A percentile compares a stretch with the other conserved stretches of the same genome.
Evolutionary conservation across 768 basidiomycete genomes (phyloP).

Genomic region (Nevesoporus exiguus): DNA sequence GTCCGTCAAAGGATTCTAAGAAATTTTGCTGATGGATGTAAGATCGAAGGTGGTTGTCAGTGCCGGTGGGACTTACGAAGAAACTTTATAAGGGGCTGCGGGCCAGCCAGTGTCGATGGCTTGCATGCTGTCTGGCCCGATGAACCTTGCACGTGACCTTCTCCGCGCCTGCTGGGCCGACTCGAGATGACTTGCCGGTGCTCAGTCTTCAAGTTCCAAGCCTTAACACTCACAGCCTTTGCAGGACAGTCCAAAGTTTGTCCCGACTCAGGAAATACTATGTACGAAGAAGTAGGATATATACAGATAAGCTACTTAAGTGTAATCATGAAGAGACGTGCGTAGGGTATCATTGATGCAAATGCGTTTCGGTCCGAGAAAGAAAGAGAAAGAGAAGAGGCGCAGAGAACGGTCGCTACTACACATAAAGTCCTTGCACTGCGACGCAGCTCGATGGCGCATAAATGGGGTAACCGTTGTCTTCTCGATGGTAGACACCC

Average conservation of each 20-base stretch:
- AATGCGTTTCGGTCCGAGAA: background rate
- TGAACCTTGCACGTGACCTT: conserved; percentile 12
- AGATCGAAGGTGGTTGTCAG: background rate
- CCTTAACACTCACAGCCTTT: too few species aligned
- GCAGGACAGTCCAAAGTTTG: background rate
- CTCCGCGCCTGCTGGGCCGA: background rate
- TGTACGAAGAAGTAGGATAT: background rate
- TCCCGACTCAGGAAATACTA: background rate
- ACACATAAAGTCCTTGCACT: background rate
- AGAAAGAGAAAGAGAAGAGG: background rate
- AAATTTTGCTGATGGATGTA: background rate
- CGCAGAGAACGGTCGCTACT: background rate
- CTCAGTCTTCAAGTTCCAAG: background rate
- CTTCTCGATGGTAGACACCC: background rate
- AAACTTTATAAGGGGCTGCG: background rate
- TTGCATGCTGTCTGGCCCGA: background rate
- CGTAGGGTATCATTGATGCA: background rate
- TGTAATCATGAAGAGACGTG: background rate
- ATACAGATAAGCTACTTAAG: background rate
- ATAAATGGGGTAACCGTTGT: background rate
- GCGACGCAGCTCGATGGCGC: background rate
- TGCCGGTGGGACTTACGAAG: background rate
- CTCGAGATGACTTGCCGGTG: background rate
- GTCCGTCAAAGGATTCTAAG: background rate
- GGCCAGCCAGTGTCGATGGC: background rate